These are phyloP conservation scores for Russula brevipes DNA, from an alignment of 768 basidiomycete species.

Conservation along the genomic window DNA sequence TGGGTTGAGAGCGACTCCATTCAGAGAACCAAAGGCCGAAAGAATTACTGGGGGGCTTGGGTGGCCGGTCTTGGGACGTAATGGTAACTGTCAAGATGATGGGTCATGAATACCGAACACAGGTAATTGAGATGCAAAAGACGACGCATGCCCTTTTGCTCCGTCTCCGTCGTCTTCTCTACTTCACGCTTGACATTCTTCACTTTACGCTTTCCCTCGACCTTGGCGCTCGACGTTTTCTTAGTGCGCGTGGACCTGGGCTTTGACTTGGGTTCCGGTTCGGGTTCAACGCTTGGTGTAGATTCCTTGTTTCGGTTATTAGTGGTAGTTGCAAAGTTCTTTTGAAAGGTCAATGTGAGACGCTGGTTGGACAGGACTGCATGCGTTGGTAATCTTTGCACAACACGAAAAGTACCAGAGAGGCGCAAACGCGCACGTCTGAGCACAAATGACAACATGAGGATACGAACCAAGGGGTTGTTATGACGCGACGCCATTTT, in stretches of 20 bases:
- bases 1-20: constrained; percentile 2
- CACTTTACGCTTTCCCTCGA: background rate
- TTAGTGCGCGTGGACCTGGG: constrained; percentile 2
- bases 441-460: constrained; percentile 8
- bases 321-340: background rate
- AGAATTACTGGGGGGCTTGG: background rate
- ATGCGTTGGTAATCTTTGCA: background rate
- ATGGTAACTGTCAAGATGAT: background rate
- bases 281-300: background rate
- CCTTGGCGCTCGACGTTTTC: background rate
- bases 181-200: background rate
- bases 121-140: background rate
- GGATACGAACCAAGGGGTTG: no score
- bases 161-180: background rate
- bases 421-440: constrained; percentile 8
- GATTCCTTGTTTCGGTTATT: background rate
- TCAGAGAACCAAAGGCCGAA: background rate
- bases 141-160: background rate
- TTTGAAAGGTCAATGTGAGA: background rate
- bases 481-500: background rate
- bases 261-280: constrained; percentile 2
- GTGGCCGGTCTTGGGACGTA: background rate
- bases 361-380: background rate
- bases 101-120: background rate
- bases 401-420: background rate